Percentiles rank a stretch among this genome's conserved stretches.
These are phyloP conservation scores for Yarrowia alimentaria DNA, from an alignment of 805 yeast genomes.

Conservation along the genomic window DNA sequence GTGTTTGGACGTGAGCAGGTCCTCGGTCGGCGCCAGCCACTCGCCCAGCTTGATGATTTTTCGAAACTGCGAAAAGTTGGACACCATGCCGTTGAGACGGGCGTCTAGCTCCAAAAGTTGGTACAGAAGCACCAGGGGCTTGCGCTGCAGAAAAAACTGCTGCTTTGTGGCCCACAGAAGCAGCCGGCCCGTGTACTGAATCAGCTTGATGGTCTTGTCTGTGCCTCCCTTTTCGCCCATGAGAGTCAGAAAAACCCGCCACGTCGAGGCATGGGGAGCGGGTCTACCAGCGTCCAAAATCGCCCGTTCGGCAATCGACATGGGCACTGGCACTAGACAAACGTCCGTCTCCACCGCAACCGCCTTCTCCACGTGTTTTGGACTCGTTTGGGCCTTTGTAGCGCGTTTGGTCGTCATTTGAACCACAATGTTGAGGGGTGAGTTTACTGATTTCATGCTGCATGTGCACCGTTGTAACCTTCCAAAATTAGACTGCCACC, in stretches of 20 bases:
- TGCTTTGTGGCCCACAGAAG: constrained; percentile 30
- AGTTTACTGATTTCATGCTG: too few species aligned
- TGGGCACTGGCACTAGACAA: background rate
- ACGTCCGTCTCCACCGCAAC: background rate
- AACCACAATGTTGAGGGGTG: too few species aligned
- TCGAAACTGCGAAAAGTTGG: constrained; percentile 37
- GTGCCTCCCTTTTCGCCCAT: constrained; percentile 19
- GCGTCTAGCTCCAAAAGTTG: constrained; percentile 4
- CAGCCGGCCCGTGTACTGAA: constrained; percentile 37
- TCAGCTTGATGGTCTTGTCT: constrained; percentile 34
- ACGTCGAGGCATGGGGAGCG: background rate
- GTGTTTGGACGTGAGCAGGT: constrained; percentile 20
- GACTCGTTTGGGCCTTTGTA: background rate
- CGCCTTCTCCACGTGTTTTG: background rate
- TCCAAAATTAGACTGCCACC: too few species aligned
- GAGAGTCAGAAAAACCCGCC: constrained; percentile 9
- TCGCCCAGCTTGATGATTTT: constrained; percentile 38
- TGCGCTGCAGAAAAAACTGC: background rate
- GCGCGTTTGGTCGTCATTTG: too few species aligned
- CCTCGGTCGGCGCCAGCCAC: constrained; percentile 33
- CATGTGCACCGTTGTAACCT: too few species aligned
- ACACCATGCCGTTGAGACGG: constrained; percentile 32
- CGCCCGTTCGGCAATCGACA: background rate
- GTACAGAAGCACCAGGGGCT: background rate
- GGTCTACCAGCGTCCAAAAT: background rate